Evolutionary conservation across 2,329 filamentous ascomycete species (phyloP).

Genomic region (Polychaeton citri): DNA sequence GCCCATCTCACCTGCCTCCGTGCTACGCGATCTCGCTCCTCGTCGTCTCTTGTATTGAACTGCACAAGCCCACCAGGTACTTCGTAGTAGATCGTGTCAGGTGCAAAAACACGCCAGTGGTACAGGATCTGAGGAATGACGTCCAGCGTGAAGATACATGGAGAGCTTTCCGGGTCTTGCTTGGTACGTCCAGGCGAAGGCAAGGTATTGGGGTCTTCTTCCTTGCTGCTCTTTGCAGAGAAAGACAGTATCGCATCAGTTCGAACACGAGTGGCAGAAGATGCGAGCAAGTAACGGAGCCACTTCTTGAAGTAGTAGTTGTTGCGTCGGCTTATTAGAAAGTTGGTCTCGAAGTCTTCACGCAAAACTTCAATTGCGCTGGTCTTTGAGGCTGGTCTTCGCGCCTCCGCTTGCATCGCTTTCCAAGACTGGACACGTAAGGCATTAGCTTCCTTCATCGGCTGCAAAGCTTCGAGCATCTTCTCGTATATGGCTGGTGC

Average conservation of each 20-base stretch:
- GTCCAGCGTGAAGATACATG: slow-evolving; percentile 3
- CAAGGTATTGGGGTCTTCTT: background rate
- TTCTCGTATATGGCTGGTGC: slow-evolving; percentile 8
- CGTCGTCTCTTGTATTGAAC: slow-evolving; percentile 4
- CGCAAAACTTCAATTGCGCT: background rate
- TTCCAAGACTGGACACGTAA: background rate
- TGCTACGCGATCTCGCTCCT: background rate
- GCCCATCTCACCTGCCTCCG: background rate
- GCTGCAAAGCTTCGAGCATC: slow-evolving; percentile 7
- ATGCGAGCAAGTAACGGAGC: slow-evolving; percentile 13
- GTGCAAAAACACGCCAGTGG: slow-evolving; percentile 12
- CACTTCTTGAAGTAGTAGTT: slow-evolving; percentile 14
- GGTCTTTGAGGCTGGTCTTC: slow-evolving; percentile 4
- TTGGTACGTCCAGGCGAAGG: background rate
- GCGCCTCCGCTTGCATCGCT: background rate
- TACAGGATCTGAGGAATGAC: slow-evolving; percentile 14
- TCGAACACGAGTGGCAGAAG: slow-evolving; percentile 1
- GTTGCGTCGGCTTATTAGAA: slow-evolving; percentile 7
- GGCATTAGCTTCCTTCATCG: background rate
- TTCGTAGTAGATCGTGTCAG: slow-evolving; percentile 13
- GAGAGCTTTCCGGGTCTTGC: background rate
- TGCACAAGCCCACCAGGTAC: slow-evolving; percentile 17
- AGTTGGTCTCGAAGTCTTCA: background rate
- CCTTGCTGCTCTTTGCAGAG: background rate
- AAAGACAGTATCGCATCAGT: background rate